Conservation (phyloP, 1,284 basidiomycete species). For the Fistulinella cinereoalba region DNA sequence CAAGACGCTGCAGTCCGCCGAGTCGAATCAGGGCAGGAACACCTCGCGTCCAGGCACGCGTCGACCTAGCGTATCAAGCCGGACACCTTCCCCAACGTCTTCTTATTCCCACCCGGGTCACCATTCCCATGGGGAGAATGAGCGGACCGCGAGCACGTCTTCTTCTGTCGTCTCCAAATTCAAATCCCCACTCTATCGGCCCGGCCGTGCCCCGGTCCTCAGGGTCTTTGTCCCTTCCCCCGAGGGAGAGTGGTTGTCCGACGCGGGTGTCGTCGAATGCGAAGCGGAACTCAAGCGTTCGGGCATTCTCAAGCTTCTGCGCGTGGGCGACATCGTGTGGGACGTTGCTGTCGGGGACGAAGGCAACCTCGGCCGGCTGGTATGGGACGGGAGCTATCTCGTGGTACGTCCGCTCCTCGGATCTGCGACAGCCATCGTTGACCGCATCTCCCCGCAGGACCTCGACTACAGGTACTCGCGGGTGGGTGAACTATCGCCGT, state of each 20-base stretch:
- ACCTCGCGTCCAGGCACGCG: constrained; percentile 17
- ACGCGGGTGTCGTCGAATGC: constrained; percentile 72
- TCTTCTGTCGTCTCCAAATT: constrained; percentile 37
- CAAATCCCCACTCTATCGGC: constrained; percentile 64
- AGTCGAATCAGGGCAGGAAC: constrained; percentile 2
- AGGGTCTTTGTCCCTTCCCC: constrained; percentile 78
- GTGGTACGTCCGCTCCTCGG: constrained; percentile 45
- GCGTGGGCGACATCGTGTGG: constrained; percentile 78
- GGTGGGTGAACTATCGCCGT: constrained; percentile 71
- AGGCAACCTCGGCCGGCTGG: constrained; percentile 70
- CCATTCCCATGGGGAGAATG: constrained; percentile 31
- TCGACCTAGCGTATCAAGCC: constrained; percentile 43
- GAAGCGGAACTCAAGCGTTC: constrained; percentile 72
- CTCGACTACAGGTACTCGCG: constrained; percentile 75
- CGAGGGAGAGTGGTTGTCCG: constrained; percentile 78
- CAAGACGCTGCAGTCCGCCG: constrained; percentile 15
- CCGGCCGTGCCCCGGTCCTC: constrained; percentile 67
- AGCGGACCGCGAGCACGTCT: constrained; percentile 4
- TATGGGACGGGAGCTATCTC: constrained; percentile 82
- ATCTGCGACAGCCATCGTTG: background rate
- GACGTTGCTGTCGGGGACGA: constrained; percentile 80
- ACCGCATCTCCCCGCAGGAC: constrained; percentile 46
- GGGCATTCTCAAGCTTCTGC: constrained; percentile 49
- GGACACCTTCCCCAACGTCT: constrained; percentile 60
- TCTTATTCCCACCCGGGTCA: constrained; percentile 44